These are phyloP conservation scores for Malus hybrid DNA, from an alignment of 331 rosid species.

Conservation along the genomic window DNA sequence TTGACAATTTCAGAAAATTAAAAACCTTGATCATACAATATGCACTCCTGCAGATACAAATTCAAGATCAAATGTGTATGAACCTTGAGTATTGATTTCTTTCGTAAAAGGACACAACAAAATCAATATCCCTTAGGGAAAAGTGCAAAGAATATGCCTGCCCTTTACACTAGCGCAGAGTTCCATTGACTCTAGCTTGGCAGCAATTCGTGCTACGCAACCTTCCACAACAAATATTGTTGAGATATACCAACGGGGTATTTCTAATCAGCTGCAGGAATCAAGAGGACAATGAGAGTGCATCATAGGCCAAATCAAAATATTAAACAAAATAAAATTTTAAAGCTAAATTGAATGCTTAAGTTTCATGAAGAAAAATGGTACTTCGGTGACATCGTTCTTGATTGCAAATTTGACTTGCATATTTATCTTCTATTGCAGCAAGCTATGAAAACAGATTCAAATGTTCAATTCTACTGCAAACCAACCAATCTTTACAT, in stretches of 20 bases:
- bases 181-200: constrained; percentile 76
- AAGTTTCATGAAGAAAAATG: no score
- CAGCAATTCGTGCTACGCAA: constrained; percentile 73
- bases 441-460: no score
- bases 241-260: constrained; percentile 76
- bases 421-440: no score
- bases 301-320: no score
- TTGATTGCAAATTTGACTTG: no score
- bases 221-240: constrained; percentile 54
- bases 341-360: no score
- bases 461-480: no score
- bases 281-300: not conserved
- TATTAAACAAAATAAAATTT: no score
- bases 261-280: constrained; percentile 56
- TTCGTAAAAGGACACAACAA: not conserved
- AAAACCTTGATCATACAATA: constrained; percentile 57
- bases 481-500: no score
- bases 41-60: constrained; percentile 44
- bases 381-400: no score
- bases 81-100: not conserved
- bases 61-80: no score
- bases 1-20: no score
- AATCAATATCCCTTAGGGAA: not conserved
- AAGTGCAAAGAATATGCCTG: constrained; percentile 28
- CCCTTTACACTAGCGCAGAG: constrained; percentile 78